A percentile compares a stretch with the other conserved stretches of the same genome.
Conservation (phyloP, 257 asterid genomes). For the Solanum dulcamara region DNA sequence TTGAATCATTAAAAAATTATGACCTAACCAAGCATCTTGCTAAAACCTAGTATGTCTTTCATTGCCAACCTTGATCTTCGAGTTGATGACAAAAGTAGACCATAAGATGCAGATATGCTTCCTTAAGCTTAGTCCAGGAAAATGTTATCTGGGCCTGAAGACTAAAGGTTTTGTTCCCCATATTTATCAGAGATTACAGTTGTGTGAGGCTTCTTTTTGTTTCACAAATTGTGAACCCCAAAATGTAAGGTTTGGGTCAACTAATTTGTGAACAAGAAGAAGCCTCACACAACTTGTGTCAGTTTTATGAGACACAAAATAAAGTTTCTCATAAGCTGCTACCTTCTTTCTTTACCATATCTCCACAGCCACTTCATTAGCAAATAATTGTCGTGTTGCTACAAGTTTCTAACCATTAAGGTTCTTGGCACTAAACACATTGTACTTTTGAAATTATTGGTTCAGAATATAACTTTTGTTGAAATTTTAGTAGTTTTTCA, state of each 20-base stretch:
- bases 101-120: neutral
- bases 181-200: neutral
- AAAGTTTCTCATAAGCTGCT: neutral
- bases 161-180: neutral
- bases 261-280: neutral
- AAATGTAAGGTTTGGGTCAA: no score
- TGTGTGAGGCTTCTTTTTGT: neutral
- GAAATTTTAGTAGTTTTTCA: neutral
- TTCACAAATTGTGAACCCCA: no score
- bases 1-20: no score
- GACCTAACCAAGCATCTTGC: neutral
- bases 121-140: neutral
- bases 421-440: neutral
- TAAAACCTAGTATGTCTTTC: neutral
- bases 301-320: neutral
- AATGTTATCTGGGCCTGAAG: neutral
- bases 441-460: neutral
- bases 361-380: no score
- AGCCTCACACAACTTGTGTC: neutral
- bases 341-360: neutral
- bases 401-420: neutral
- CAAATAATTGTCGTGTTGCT: neutral
- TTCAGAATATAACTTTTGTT: neutral
- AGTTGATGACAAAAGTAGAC: neutral
- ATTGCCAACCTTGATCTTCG: neutral